Conservation (phyloP, 805 yeast species). For the Cyberlindnera mycetangii region DNA sequence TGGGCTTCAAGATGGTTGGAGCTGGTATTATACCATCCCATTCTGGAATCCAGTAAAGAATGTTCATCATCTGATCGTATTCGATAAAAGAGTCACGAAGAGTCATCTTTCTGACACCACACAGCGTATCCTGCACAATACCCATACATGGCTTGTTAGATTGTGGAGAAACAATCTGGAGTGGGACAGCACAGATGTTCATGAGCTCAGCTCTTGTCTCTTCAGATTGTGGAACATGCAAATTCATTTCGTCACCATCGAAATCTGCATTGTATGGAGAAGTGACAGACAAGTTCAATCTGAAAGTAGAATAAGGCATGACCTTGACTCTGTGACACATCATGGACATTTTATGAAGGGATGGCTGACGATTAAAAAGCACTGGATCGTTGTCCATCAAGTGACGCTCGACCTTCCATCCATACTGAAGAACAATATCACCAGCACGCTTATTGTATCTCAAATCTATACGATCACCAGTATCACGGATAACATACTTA, state of each 20-base stretch:
- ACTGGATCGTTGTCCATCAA: constrained; percentile 97
- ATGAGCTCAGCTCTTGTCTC: constrained; percentile 96
- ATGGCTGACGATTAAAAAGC: constrained; percentile 97
- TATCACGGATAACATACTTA: constrained; percentile 94
- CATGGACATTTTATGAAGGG: constrained; percentile 99
- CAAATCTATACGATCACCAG: constrained; percentile 97
- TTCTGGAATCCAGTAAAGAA: constrained; percentile 95
- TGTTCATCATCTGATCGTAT: constrained; percentile 92
- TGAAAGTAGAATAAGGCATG: constrained; percentile 97
- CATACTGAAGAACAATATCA: constrained; percentile 94
- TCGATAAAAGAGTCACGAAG: constrained; percentile 85
- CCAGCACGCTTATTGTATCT: constrained; percentile 98
- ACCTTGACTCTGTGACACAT: constrained; percentile 99
- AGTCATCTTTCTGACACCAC: constrained; percentile 96
- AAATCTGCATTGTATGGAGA: constrained; percentile 99
- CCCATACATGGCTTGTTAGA: constrained; percentile 99
- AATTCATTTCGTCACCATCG: constrained; percentile 99
- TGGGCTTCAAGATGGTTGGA: constrained; percentile 92
- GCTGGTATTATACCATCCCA: constrained; percentile 99
- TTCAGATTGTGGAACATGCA: constrained; percentile 98
- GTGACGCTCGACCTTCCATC: constrained; percentile 99
- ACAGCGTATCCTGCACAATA: constrained; percentile 96
- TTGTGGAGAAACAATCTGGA: constrained; percentile 97
- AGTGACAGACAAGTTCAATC: constrained; percentile 94
- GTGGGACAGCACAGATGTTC: constrained; percentile 94